A percentile compares a stretch with the other conserved stretches of the same genome.
Evolutionary conservation across 352 stramenopile species (phyloP).

Genomic region (Bremia lactucae): DNA sequence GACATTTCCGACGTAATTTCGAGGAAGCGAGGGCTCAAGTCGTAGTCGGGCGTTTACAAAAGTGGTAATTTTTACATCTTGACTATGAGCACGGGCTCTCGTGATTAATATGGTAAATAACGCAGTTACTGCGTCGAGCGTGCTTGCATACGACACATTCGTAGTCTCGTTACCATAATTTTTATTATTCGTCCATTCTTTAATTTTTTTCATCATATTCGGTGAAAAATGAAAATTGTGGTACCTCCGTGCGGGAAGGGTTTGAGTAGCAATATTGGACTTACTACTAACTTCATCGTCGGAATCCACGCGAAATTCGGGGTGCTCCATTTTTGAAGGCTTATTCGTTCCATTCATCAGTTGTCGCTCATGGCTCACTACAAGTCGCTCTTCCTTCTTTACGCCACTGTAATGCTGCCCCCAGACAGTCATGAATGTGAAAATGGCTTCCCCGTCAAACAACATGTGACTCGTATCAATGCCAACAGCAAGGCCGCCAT

Average conservation of each 20-base stretch:
- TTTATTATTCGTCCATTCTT: conserved; percentile 11
- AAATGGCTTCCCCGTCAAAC: conserved; percentile 38
- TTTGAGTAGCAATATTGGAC: neutral
- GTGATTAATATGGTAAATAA: conserved; percentile 43
- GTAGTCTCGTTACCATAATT: neutral
- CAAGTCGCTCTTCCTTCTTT: conserved; percentile 10
- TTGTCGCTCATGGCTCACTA: conserved; percentile 31
- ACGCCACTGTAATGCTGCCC: conserved; percentile 35
- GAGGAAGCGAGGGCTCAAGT: conserved; percentile 29
- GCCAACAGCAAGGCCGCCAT: conserved; percentile 36
- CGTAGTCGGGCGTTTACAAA: conserved; percentile 37
- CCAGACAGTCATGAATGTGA: conserved; percentile 50
- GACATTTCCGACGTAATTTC: conserved; percentile 38
- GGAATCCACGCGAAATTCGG: conserved; percentile 25
- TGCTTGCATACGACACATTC: conserved; percentile 30
- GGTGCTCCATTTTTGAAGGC: conserved; percentile 18
- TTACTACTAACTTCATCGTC: neutral
- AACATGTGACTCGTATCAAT: conserved; percentile 32
- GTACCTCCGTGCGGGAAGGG: conserved; percentile 12
- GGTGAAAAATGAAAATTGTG: conserved; percentile 34
- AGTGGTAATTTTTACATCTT: conserved; percentile 38
- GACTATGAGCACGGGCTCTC: conserved; percentile 26
- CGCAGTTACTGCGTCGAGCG: conserved; percentile 37
- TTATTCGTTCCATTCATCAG: conserved; percentile 18
- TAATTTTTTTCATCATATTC: conserved; percentile 27